Evolutionary conservation across 1,284 basidiomycete species (phyloP), one percentile per base, ranked within the genome.

Genomic region (Moniliella sp.): DNA sequence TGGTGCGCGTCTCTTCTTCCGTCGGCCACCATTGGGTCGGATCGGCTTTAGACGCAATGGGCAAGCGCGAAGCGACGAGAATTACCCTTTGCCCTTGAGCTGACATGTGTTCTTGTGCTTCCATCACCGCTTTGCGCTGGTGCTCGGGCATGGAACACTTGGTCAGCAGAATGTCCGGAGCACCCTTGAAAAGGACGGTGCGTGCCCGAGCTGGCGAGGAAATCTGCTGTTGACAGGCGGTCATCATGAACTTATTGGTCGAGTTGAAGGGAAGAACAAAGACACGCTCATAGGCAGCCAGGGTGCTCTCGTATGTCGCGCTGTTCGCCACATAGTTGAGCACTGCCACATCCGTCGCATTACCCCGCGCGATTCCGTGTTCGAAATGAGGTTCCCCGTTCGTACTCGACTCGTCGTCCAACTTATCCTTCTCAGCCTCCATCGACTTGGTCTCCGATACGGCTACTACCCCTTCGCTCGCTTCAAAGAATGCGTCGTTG

Each of bases 191-290:
- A 18, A 45, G 40, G 28, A 48, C 37, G 5, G 45, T 19, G 18
- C 30, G 29, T 25, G 42, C 37, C 4, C 12, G 12, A n/a, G n/a
- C n/a, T n/a, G n/a, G n/a, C n/a, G n/a, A n/a, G n/a, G n/a, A n/a
- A 15, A 30, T 13, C 21, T 27, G 18, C 2, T 12, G 12, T n/a
- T 16, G 19, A 12, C 39, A 27, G 62, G 48, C 39, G 66, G 21
- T 68, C 34, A 72, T 64, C 68, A 74, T 74, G 65, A 69, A 75
- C 53, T 75, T 75, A 49, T 73, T 73, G 53, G 67, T 68, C 10
- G 71, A 73, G 55, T 71, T 73, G 63, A 75, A 75, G 4, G 68
- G 42, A 10, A 53, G 7, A 7, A 7, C 8, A n/a, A 23, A 23
- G 21, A 7, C 8, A n/a, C 21, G 21, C 21, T 23, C 21, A 23